Evolutionary conservation across 352 stramenopile species (phyloP), one percentile per base, ranked within the genome.

Genomic region (Globisporangium canariense): DNA sequence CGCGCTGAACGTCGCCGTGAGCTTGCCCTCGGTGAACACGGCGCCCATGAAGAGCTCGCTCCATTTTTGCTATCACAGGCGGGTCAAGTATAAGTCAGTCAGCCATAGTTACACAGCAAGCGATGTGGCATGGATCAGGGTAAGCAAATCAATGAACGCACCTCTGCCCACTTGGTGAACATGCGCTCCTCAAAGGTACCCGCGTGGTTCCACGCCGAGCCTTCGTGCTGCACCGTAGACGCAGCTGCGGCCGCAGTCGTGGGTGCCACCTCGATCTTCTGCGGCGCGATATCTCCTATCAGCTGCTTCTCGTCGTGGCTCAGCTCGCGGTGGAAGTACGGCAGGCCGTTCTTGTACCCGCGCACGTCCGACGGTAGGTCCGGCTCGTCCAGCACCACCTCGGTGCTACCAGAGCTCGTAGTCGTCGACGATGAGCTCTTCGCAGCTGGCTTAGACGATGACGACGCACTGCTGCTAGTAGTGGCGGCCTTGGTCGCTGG

Each of bases 241-340:
- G 67, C 52, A 22, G 64, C 22, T 25, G 22, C 43, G 32, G 32
- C 32, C 69, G 77, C 73, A 51, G 58, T 46, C 0, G 75, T 72
- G 0, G 74, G 74, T 14, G 78, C 74, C 1, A 70, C 58, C 55
- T 88, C 79, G 40, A 93, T 87, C 69, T 93, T 93, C 75, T 96
- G 87, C 0, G 87, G 89, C 38, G 86, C 84, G 66, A 94, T 98
- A 74, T 99, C 98, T 60, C 98, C 96, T 63, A 98, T 98, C 72
- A 99, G 91, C 49, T 74, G 82, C 70, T 98, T 98, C 41, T 97
- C 93, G 64, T 99, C 88, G 69, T 98, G 94, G 10, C 90, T 96
- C 40, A 99, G 75, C 73, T 99, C 97, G 64, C 97, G 93, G 74
- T 99, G 97, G 78, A 99, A 99, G 69, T 98, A 99, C 28, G 86